These are phyloP conservation scores for Pisolithus microcarpus DNA, from an alignment of 768 basidiomycete species.

Conservation along the genomic window DNA sequence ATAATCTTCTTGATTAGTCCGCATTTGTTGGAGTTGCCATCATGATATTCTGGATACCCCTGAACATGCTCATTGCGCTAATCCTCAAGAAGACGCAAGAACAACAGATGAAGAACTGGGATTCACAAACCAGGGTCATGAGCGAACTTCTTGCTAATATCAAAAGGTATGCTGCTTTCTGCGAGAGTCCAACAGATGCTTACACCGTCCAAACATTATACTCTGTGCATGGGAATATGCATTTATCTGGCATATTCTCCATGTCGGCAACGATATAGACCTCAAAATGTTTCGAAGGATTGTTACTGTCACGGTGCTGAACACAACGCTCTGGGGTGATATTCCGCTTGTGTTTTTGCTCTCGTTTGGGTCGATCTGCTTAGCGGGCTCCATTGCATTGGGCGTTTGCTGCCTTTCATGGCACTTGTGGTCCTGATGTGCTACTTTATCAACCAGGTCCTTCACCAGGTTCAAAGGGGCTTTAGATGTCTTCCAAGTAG, in stretches of 20 bases:
- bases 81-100: constrained; percentile 72
- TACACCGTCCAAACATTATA: constrained; percentile 56
- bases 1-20: constrained; percentile 91
- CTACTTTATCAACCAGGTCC: no score
- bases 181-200: neutral
- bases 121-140: constrained; percentile 79
- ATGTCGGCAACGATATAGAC: constrained; percentile 77
- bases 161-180: constrained; percentile 46
- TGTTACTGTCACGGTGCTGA: constrained; percentile 76
- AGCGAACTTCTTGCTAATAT: constrained; percentile 90
- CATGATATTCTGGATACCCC: constrained; percentile 73
- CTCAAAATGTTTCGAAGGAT: no score
- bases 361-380: no score
- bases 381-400: no score
- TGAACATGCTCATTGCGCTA: constrained; percentile 67
- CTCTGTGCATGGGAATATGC: constrained; percentile 95
- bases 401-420: no score
- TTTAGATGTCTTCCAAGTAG: no score
- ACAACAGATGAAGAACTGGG: constrained; percentile 89
- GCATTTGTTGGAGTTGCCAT: constrained; percentile 84
- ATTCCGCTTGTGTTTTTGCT: no score
- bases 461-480: no score
- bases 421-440: no score
- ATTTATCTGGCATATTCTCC: constrained; percentile 72
- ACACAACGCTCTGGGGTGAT: constrained; percentile 1